phyloP scores from a whole-genome alignment of 1,139 yeast species.

The Blastobotrys persicus region DNA sequence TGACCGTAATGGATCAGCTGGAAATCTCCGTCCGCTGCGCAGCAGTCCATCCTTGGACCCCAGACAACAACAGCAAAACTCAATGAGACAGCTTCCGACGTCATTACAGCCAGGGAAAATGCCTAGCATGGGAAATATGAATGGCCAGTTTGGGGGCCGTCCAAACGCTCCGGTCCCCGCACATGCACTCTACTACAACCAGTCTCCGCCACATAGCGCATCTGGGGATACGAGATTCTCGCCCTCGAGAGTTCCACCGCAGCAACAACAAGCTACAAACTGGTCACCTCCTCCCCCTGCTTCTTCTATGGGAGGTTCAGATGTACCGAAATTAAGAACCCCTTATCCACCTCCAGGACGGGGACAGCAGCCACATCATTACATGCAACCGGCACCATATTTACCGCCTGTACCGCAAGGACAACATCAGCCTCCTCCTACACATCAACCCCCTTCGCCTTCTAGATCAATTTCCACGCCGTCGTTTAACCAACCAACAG shows the following conservation, averaged over 20 bases:
- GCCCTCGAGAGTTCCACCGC: not conserved
- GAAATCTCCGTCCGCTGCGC: constrained; percentile 11
- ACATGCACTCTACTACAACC: not conserved
- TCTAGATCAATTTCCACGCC: constrained; percentile 22
- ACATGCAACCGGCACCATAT: not conserved
- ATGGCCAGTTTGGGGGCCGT: constrained; percentile 2
- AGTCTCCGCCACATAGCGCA: not conserved
- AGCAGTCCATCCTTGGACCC: constrained; percentile 14
- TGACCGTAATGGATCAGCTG: not conserved
- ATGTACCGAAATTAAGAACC: constrained; percentile 6
- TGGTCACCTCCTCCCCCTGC: constrained; percentile 1
- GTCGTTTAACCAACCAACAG: constrained; percentile 18
- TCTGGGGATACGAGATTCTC: not conserved
- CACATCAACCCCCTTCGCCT: constrained; percentile 32
- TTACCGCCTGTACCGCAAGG: constrained; percentile 3
- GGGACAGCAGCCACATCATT: constrained; percentile 14
- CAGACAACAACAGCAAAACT: not conserved
- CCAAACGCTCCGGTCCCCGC: not conserved
- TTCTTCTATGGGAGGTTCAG: not conserved
- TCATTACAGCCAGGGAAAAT: constrained; percentile 2
- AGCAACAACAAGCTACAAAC: not conserved
- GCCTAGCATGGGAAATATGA: constrained; percentile 1
- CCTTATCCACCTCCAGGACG: constrained; percentile 14
- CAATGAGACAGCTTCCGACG: constrained; percentile 8
- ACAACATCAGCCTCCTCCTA: constrained; percentile 11